phyloP scores from a whole-genome alignment of 75 land plant genomes.

The Chamaecyparis obtusa region DNA sequence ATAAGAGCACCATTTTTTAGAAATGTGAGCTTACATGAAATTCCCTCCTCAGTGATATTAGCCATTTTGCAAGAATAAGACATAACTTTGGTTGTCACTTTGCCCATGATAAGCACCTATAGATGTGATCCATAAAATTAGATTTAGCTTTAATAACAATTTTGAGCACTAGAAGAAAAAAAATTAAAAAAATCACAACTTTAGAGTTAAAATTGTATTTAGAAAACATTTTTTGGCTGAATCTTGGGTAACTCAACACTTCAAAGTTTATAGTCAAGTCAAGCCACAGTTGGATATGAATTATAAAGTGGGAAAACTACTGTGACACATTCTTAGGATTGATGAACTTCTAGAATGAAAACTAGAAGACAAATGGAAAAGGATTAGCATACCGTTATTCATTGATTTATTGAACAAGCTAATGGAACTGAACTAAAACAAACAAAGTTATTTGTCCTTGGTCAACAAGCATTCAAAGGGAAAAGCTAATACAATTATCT shows the following conservation, averaged over 20 bases:
- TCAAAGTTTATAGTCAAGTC: background rate
- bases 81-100: slow-evolving; percentile 86
- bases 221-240: background rate
- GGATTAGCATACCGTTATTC: background rate
- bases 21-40: slow-evolving; percentile 70
- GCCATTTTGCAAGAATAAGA: slow-evolving; percentile 97
- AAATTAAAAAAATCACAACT: background rate
- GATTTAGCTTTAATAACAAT: background rate
- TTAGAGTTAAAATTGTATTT: background rate
- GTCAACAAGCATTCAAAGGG: background rate
- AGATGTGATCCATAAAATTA: background rate
- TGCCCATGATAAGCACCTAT: slow-evolving; percentile 98
- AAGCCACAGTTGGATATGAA: background rate
- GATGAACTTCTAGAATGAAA: background rate
- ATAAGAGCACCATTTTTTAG: background rate
- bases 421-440: background rate
- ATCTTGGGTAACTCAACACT: background rate
- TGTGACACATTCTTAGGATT: background rate
- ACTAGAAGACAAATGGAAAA: background rate
- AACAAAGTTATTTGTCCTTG: background rate
- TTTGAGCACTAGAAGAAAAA: too few relatives aligned
- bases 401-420: background rate
- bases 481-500: background rate
- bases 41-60: slow-evolving; percentile 96
- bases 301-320: background rate